Base-by-base conservation (phyloP, 768 basidiomycete species). In the Amylocystis lapponica region DNA sequence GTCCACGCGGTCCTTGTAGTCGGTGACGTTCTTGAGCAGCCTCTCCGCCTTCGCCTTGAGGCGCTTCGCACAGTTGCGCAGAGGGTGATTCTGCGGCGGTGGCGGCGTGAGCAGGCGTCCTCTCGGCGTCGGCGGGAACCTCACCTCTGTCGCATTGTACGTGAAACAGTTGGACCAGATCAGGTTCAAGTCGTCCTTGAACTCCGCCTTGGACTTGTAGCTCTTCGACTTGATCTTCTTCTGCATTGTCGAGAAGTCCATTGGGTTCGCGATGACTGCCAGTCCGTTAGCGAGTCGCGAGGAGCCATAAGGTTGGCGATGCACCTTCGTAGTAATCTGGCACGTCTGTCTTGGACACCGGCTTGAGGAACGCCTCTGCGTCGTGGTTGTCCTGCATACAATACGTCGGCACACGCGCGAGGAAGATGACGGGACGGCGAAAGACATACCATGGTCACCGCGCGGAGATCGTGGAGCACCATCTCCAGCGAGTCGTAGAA, bases 81-180 rank as follows among this genome's bases (percentile, higher is more conserved):
- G 75, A 2, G 90, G 95, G 59, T 99, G 95, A 44, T 80, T 79
- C 92, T 96, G 29, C 9, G 23, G 26, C 33, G 17, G 16, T n/a
- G n/a, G n/a, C n/a, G n/a, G n/a, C n/a, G n/a, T n/a, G n/a, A n/a
- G n/a, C n/a, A n/a, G n/a, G n/a, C n/a, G n/a, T n/a, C 9, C 39
- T 36, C 12, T 36, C 25, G 26, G 23, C 27, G 41, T 12, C 17
- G 5, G 39, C 16, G n/a, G 19, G 13, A 25, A 43, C 29, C 85
- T 47, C 53, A 91, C 94, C 70, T 92, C 86, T 10, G 82, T 76
- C 14, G 88, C 83, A 62, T 99, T 99, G 63, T 98, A 98, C 5
- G 76, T 81, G 50, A 85, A 77, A 64, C 95, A 97, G 52, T 98
- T 99, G 35, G 81, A 80, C 96, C 96, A 99, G 52, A 99, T 97